A percentile compares a stretch with the other conserved stretches of the same genome.
These are phyloP conservation scores for Boletellus ananiceps DNA, from an alignment of 768 basidiomycete genomes.

Conservation along the genomic window DNA sequence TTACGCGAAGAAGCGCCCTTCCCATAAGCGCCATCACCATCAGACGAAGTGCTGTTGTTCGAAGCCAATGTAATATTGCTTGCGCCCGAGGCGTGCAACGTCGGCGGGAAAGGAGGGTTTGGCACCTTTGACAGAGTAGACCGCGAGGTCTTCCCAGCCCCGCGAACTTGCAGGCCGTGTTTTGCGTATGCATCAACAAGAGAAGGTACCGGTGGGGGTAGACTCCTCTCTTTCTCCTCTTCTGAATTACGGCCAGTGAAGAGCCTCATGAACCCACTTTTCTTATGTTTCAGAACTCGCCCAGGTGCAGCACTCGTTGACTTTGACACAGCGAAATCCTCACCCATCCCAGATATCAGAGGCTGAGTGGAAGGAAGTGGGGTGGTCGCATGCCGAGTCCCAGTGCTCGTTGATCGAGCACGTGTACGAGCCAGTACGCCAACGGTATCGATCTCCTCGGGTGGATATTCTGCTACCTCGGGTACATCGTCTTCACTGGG, in stretches of 20 bases:
- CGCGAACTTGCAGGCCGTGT: constrained; percentile 19
- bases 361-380: constrained; percentile 35
- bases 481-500: constrained; percentile 31
- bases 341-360: constrained; percentile 38
- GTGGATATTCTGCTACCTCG: constrained; percentile 14
- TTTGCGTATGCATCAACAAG: constrained; percentile 37
- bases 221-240: constrained; percentile 33
- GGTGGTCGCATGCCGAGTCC: constrained; percentile 43
- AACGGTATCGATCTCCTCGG: constrained; percentile 24
- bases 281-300: constrained; percentile 66
- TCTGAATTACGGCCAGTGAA: constrained; percentile 49
- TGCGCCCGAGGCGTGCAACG: constrained; percentile 23
- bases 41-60: constrained; percentile 1
- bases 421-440: constrained; percentile 33
- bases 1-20: constrained; percentile 23
- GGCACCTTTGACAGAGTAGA: constrained; percentile 34
- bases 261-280: constrained; percentile 76
- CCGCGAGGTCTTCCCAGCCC: constrained; percentile 28
- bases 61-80: constrained; percentile 17
- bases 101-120: constrained; percentile 39
- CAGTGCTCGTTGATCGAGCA: constrained; percentile 60
- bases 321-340: constrained; percentile 31
- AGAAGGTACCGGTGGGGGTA: constrained; percentile 56
- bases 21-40: constrained; percentile 15
- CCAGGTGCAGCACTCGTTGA: constrained; percentile 22